Evolutionary conservation across 108 stramenopile species (phyloP).

Genomic region (Schizochytrium sp.): DNA sequence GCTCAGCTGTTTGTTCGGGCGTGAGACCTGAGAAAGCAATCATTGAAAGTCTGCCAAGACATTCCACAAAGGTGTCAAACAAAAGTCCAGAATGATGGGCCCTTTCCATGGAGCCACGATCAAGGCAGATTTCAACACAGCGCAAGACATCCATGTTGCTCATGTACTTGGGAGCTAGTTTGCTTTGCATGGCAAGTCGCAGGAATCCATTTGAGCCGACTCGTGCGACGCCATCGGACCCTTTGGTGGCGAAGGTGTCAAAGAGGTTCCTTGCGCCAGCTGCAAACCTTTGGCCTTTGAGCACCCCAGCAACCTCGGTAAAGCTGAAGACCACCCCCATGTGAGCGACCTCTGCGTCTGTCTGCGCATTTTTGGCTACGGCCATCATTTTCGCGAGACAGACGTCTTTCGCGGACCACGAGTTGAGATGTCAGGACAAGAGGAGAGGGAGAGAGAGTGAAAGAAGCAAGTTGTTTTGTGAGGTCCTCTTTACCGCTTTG

Average conservation of each 20-base stretch:
- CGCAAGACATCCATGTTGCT: neutral
- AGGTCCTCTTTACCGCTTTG: too few species aligned
- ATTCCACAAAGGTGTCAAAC: neutral
- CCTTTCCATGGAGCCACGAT: neutral
- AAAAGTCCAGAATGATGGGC: neutral
- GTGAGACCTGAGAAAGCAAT: neutral
- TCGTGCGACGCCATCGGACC: neutral
- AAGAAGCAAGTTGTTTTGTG: too few species aligned
- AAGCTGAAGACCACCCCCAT: neutral
- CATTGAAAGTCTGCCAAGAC: neutral
- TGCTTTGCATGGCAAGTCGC: neutral
- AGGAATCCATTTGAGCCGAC: neutral
- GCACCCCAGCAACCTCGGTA: neutral
- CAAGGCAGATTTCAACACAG: neutral
- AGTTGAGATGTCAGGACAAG: too few species aligned
- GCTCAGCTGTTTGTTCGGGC: neutral
- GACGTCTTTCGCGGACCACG: too few species aligned
- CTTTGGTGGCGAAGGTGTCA: neutral
- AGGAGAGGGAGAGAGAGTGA: too few species aligned
- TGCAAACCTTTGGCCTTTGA: neutral
- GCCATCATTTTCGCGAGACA: too few species aligned
- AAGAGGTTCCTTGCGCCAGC: neutral
- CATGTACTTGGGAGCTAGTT: neutral
- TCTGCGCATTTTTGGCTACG: too few species aligned
- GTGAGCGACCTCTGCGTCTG: too few species aligned